Base-by-base conservation (phyloP, 345 rosid genomes). In the Cardamine chenopodiifolia region DNA sequence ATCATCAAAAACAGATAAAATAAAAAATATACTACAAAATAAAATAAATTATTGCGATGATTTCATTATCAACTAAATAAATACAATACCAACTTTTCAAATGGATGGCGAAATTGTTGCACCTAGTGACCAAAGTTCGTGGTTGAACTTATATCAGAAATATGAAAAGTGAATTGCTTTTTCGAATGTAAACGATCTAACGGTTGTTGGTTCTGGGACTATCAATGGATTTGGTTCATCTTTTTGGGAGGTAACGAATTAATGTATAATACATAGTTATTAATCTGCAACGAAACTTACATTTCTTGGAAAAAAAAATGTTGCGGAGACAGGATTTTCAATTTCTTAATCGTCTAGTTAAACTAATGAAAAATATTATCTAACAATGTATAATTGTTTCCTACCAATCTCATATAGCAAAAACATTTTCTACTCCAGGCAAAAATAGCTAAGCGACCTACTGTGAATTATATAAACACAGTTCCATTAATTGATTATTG, bases 241-340 rank as follows among this genome's bases (percentile, higher is more conserved):
- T 37, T 61, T 61, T 39, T 61, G 66, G 66, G 19, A 61, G 66
- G 66, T 61, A 40, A 61, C 63, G 32, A n/a, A 32, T 34, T 28
- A 10, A 11, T 34, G 5, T 58, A 9, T 32, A 9, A 58, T 17
- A 17, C 20, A 19, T 18, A 9, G 23, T 39, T 39, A 57, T n/a
- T 31, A 57, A 4, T 29, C 2, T 32, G 39, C 22, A 29, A 31
- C n/a, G n/a, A n/a, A n/a, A n/a, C n/a, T n/a, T n/a, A n/a, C n/a
- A n/a, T n/a, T n/a, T n/a, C n/a, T n/a, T n/a, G n/a, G n/a, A n/a
- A n/a, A n/a, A n/a, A n/a, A n/a, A n/a, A n/a, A n/a, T n/a, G n/a
- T n/a, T n/a, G n/a, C n/a, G n/a, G n/a, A n/a, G n/a, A n/a, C n/a
- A n/a, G n/a, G n/a, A n/a, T n/a, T n/a, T n/a, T n/a, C 29, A 56